A percentile compares a stretch with the other conserved stretches of the same genome.
These are phyloP conservation scores for Dactylellina sp. DNA, from an alignment of 2,329 filamentous ascomycete species.

Conservation along the genomic window DNA sequence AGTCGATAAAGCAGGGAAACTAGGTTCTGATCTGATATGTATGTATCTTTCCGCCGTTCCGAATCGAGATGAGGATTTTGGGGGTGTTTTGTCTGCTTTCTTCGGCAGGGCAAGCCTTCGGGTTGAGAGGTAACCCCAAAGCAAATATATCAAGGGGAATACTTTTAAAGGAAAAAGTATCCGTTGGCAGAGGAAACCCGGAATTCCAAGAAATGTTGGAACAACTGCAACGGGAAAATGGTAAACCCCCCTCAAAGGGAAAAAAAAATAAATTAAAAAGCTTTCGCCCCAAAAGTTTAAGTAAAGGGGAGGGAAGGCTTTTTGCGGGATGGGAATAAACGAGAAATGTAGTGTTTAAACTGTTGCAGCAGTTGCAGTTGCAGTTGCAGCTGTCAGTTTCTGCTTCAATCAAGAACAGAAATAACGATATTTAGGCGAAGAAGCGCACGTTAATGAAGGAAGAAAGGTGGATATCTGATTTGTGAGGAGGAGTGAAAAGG, in stretches of 20 bases:
- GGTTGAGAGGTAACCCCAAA: constrained; percentile 12
- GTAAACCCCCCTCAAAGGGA: too few relatives aligned
- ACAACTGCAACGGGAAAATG: background rate
- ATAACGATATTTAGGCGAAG: constrained; percentile 22
- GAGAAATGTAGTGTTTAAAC: background rate
- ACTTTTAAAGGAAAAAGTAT: constrained; percentile 7
- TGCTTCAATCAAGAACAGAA: background rate
- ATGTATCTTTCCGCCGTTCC: constrained; percentile 9
- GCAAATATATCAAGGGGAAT: constrained; percentile 4
- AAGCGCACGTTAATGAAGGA: background rate
- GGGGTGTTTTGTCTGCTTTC: background rate
- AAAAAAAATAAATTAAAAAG: too few relatives aligned
- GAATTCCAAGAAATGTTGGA: constrained; percentile 1
- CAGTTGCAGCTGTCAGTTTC: background rate
- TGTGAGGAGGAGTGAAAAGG: constrained; percentile 37
- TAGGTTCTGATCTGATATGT: background rate
- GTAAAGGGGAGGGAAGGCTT: background rate
- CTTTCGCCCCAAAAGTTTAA: background rate
- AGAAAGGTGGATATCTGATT: constrained; percentile 26
- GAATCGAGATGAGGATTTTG: background rate
- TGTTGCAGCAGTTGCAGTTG: background rate
- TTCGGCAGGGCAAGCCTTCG: constrained; percentile 16
- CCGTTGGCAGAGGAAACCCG: constrained; percentile 9
- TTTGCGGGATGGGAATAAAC: background rate
- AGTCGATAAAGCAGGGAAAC: background rate